phyloP scores from a whole-genome alignment of 768 basidiomycete genomes.

The Leccinum olivaceopallidum region DNA sequence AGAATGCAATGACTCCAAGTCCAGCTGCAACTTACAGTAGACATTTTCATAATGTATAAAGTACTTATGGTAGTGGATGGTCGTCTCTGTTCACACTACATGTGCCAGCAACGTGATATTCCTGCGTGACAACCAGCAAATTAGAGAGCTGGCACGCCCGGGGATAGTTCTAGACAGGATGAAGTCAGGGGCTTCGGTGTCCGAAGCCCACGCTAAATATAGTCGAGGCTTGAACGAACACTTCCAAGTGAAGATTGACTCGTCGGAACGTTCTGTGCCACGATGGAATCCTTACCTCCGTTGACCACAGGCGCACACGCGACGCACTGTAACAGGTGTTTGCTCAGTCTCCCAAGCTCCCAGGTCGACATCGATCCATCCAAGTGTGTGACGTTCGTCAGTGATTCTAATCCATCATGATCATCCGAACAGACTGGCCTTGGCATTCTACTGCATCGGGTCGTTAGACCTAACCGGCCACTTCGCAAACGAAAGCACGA shows the following conservation, averaged over 20 bases:
- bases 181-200: neutral
- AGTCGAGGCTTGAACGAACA: neutral
- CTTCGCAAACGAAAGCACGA: constrained; percentile 41
- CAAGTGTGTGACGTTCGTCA: constrained; percentile 46
- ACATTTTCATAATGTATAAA: too few relatives aligned
- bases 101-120: neutral
- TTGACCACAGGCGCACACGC: constrained; percentile 56
- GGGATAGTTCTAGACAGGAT: neutral
- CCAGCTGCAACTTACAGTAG: too few relatives aligned
- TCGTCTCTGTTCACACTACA: neutral
- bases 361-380: constrained; percentile 73
- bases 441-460: constrained; percentile 89
- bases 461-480: constrained; percentile 74
- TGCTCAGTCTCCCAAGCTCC: constrained; percentile 67
- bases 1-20: too few relatives aligned
- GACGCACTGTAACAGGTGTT: constrained; percentile 64
- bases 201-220: neutral
- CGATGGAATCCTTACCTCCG: constrained; percentile 21
- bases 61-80: neutral
- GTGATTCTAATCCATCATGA: constrained; percentile 18
- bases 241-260: neutral
- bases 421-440: constrained; percentile 58
- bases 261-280: neutral
- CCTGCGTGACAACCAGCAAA: neutral
- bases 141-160: neutral